Evolutionary conservation across 2,329 filamentous ascomycete species (phyloP), one percentile per base, ranked within the genome.

Genomic region (Scytalidium sp.): DNA sequence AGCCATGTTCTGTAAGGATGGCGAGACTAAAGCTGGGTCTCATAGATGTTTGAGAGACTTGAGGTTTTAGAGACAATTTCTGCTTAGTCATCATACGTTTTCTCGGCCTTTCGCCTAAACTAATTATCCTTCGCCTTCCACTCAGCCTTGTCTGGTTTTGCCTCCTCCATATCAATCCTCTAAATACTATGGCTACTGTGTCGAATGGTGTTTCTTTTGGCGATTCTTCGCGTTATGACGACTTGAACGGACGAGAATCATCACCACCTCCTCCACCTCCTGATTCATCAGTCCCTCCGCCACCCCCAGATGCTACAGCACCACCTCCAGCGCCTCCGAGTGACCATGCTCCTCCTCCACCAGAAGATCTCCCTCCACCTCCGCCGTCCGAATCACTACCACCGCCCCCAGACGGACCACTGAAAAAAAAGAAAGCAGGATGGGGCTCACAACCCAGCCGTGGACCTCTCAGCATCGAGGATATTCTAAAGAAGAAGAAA

Each of bases 401-500:
- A 11, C 76, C 70, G 5, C 70, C 75, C 19, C 73, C 76, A 19
- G 75, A 68, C 73, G 56, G 60, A 27, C 54, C 52, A n/a, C 10
- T 44, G 36, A 56, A 58, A 47, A 65, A 77, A 59, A 80, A 81
- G 63, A 81, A 83, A 60, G 61, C 65, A 46, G 78, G 79, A 58
- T 80, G 75, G 75, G 75, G 74, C 11, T 59, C 70, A 19, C 52
- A 63, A 39, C 54, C 60, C 63, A 61, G 59, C 43, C 59, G 63
- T 8, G 61, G 62, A 45, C 88, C 88, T 8, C 74, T 96, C 43
- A 92, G 90, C 64, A 85, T 96, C 50, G 91, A 96, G 68, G 88
- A 96, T 60, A 79, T 96, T 3, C 71, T 96, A 19, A 83, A 84
- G 58, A 87, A 92, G 71, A 95, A 95, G 76, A 89, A 88, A 64